Conservation (phyloP, 768 basidiomycete genomes). For the Tricholoma terreum region DNA sequence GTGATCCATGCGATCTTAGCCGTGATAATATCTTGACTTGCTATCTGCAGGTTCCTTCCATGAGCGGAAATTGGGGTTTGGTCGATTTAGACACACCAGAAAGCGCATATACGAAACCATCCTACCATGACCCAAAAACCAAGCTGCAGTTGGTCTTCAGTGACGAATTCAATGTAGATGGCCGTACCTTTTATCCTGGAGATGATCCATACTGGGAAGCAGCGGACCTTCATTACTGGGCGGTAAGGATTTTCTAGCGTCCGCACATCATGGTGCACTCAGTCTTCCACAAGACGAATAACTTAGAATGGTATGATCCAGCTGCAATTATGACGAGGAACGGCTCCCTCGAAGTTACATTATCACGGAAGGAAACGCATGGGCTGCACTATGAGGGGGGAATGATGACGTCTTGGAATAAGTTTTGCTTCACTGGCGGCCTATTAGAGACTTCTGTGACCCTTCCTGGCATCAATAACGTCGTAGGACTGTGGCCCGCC, state of each 20-base stretch:
- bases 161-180: constrained; percentile 82
- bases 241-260: constrained; percentile 30
- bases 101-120: constrained; percentile 48
- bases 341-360: constrained; percentile 74
- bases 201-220: constrained; percentile 93
- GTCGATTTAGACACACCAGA: constrained; percentile 77
- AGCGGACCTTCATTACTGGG: constrained; percentile 78
- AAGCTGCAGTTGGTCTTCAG: constrained; percentile 75
- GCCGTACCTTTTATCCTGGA: constrained; percentile 80
- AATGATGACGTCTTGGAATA: constrained; percentile 76
- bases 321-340: constrained; percentile 67
- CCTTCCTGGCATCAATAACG: constrained; percentile 63
- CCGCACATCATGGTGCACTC: background rate
- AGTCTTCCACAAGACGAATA: constrained; percentile 47
- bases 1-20: constrained; percentile 3
- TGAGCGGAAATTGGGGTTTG: constrained; percentile 63
- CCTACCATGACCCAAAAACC: constrained; percentile 50
- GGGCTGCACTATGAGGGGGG: constrained; percentile 71
- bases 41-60: constrained; percentile 45
- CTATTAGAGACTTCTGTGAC: constrained; percentile 66
- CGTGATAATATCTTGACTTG: background rate
- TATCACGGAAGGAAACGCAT: constrained; percentile 65
- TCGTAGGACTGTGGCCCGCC: constrained; percentile 76
- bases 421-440: constrained; percentile 93
- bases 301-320: constrained; percentile 90